Conservation (phyloP, 2,329 filamentous ascomycete species). For the Colletotrichum viniferum region DNA sequence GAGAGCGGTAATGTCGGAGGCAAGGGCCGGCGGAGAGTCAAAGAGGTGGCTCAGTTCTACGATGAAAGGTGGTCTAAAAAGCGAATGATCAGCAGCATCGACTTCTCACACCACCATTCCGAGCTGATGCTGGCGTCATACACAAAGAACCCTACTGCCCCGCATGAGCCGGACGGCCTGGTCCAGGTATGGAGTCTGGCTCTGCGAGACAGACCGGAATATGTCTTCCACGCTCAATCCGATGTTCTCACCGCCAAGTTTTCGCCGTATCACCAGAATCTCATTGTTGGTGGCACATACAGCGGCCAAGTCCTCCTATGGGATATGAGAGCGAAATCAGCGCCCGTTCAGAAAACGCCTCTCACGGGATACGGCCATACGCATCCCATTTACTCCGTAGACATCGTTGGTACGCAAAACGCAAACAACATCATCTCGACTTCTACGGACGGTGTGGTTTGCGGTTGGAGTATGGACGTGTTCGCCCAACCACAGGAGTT, state of each 20-base stretch:
- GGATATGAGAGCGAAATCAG: slow-evolving; percentile 90
- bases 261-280: slow-evolving; percentile 96
- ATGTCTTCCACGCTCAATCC: slow-evolving; percentile 94
- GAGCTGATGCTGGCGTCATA: slow-evolving; percentile 94
- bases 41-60: slow-evolving; percentile 91
- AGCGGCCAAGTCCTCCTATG: slow-evolving; percentile 95
- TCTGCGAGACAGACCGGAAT: slow-evolving; percentile 92
- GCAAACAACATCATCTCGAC: slow-evolving; percentile 98
- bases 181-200: slow-evolving; percentile 98
- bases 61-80: slow-evolving; percentile 97
- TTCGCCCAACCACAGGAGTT: slow-evolving; percentile 95
- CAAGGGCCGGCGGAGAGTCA: slow-evolving; percentile 76
- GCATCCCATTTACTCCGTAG: slow-evolving; percentile 93
- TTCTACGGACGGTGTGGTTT: slow-evolving; percentile 95
- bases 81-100: slow-evolving; percentile 93
- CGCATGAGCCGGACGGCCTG: slow-evolving; percentile 90
- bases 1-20: slow-evolving; percentile 72
- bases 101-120: slow-evolving; percentile 94
- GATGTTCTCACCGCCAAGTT: slow-evolving; percentile 96
- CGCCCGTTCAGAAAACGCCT: slow-evolving; percentile 94
- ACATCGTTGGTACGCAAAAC: slow-evolving; percentile 97
- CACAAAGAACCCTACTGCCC: slow-evolving; percentile 95
- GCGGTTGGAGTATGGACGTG: slow-evolving; percentile 98
- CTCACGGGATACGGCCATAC: slow-evolving; percentile 94
- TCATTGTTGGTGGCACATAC: slow-evolving; percentile 95